Evolutionary conservation across 2,329 filamentous ascomycete genomes (phyloP).

Genomic region (Diatrype stigma): DNA sequence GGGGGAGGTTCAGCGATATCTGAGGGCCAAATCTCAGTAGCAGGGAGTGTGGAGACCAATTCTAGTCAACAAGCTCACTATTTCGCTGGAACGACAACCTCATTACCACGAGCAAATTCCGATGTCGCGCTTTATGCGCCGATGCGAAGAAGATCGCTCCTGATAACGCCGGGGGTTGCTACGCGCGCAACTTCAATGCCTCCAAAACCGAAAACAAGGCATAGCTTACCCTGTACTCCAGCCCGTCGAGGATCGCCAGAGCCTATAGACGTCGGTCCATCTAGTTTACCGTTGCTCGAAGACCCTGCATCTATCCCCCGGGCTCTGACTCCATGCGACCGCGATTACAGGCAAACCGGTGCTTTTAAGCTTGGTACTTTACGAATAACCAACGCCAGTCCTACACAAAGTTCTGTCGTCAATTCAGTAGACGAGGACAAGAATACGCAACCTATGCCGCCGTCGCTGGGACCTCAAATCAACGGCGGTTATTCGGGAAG

Average conservation of each 20-base stretch:
- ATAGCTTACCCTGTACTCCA: conserved; percentile 19
- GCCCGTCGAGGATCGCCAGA: conserved; percentile 19
- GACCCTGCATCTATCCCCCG: conserved; percentile 27
- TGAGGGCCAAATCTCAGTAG: conserved; percentile 30
- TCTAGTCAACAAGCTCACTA: conserved; percentile 24
- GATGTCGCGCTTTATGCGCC: conserved; percentile 33
- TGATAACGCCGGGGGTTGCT: conserved; percentile 26
- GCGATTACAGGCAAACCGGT: conserved; percentile 57
- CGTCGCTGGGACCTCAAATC: neutral
- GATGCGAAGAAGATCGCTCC: conserved; percentile 27
- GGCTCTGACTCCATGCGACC: conserved; percentile 48
- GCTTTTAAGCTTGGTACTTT: conserved; percentile 60
- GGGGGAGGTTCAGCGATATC: conserved; percentile 31
- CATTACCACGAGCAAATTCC: conserved; percentile 39
- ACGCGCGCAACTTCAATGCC: conserved; percentile 18
- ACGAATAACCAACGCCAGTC: conserved; percentile 59
- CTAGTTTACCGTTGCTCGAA: conserved; percentile 19
- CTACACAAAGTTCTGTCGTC: conserved; percentile 37
- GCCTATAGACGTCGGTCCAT: conserved; percentile 6
- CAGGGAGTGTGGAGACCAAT: conserved; percentile 33
- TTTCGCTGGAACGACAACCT: conserved; percentile 18
- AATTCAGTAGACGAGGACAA: conserved; percentile 6
- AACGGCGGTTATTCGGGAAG: conserved; percentile 15
- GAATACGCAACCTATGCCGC: neutral
- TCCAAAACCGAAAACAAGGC: conserved; percentile 11